phyloP scores from a whole-genome alignment of 2,329 filamentous ascomycete genomes.

The Byssothecium circinans region DNA sequence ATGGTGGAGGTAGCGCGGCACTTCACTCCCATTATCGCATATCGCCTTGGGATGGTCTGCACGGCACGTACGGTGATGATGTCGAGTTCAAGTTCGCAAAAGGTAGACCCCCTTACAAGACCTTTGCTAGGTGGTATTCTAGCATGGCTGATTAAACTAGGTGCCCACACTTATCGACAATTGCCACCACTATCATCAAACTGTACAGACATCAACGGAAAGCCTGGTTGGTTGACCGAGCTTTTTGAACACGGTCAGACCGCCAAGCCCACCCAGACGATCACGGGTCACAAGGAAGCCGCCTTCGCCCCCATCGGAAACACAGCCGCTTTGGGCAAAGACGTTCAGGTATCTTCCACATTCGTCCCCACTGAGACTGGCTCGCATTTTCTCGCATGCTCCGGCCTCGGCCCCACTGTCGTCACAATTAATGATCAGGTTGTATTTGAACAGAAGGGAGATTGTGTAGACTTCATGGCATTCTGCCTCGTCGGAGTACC shows the following conservation, averaged over 20 bases:
- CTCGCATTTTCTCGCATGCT: constrained; percentile 37
- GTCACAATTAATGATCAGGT: constrained; percentile 31
- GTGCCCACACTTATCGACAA: constrained; percentile 39
- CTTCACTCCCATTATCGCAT: constrained; percentile 31
- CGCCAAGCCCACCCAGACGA: constrained; percentile 26
- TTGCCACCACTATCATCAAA: constrained; percentile 31
- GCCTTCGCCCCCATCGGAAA: constrained; percentile 29
- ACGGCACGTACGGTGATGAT: constrained; percentile 27
- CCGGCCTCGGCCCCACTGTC: constrained; percentile 36
- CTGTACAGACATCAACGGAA: constrained; percentile 31
- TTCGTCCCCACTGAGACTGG: constrained; percentile 30
- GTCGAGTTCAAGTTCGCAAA: constrained; percentile 38
- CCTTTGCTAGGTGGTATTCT: background rate
- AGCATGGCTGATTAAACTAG: constrained; percentile 5
- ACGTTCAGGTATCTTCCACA: constrained; percentile 25
- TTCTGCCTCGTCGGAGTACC: constrained; percentile 67
- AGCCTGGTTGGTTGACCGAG: constrained; percentile 36
- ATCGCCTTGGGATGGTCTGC: constrained; percentile 29
- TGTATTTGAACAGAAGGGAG: constrained; percentile 45
- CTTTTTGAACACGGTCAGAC: constrained; percentile 29
- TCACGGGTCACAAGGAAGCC: constrained; percentile 27
- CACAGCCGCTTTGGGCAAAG: constrained; percentile 25
- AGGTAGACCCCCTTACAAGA: constrained; percentile 8
- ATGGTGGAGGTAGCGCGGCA: constrained; percentile 38
- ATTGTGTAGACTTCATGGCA: constrained; percentile 61